phyloP scores from a whole-genome alignment of 208 protist species.

The Naegleria lovaniensis region DNA sequence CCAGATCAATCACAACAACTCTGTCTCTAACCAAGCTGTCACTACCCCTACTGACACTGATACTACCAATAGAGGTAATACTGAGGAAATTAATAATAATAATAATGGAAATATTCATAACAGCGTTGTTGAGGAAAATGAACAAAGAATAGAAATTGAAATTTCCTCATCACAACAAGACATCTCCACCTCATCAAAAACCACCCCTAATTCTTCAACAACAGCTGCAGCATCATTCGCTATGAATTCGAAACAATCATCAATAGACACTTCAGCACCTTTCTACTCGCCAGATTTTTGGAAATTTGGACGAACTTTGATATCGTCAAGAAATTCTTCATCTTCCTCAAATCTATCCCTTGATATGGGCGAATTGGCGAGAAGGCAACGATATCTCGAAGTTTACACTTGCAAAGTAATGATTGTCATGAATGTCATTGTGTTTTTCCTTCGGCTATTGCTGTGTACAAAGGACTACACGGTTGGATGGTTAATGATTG shows the following conservation, averaged over 20 bases:
- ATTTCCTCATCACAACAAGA: not conserved
- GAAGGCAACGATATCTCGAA: not conserved
- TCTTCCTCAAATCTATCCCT: not conserved
- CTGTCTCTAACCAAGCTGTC: too few relatives aligned
- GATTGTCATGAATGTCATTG: not conserved
- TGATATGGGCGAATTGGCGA: not conserved
- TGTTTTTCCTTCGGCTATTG: not conserved
- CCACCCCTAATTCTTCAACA: too few relatives aligned
- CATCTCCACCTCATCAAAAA: not conserved
- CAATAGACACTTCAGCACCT: not conserved
- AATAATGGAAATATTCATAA: too few relatives aligned
- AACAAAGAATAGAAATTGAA: too few relatives aligned
- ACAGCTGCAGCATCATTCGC: too few relatives aligned
- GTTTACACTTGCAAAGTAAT: conserved; percentile 2
- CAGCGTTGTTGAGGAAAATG: too few relatives aligned
- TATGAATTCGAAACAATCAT: too few relatives aligned
- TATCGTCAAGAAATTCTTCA: not conserved
- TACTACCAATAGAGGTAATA: too few relatives aligned
- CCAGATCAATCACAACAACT: not conserved
- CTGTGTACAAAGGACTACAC: not conserved
- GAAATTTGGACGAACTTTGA: not conserved
- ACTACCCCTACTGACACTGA: too few relatives aligned
- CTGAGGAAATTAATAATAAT: too few relatives aligned
- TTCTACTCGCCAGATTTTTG: not conserved
- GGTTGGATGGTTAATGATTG: conserved; percentile 1